Evolutionary conservation across 352 stramenopile genomes (phyloP).

Genomic region (Globisporangium paddicum): DNA sequence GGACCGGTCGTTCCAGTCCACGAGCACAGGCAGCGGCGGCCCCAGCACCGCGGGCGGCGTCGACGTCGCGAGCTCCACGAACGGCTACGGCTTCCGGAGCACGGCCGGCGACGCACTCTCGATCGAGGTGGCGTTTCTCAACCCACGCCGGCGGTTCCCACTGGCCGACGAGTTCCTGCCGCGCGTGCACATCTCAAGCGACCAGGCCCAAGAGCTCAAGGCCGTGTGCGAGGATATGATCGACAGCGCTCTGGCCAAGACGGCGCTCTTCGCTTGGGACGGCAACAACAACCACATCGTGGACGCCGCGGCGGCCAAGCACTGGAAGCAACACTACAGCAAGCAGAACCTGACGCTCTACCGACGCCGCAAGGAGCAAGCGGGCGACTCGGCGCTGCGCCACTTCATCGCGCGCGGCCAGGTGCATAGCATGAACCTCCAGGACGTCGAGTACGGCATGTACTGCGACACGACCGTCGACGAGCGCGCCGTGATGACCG

Average conservation of each 20-base stretch:
- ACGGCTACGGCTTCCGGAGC: conserved; percentile 46
- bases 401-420: conserved; percentile 44
- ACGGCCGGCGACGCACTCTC: conserved; percentile 47
- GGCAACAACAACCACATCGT: conserved; percentile 40
- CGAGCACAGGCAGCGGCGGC: conserved; percentile 19
- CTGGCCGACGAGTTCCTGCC: conserved; percentile 51
- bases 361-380: conserved; percentile 32
- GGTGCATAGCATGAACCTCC: conserved; percentile 40
- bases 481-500: conserved; percentile 39
- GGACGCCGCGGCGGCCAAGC: conserved; percentile 22
- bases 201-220: conserved; percentile 41
- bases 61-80: conserved; percentile 33
- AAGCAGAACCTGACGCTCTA: conserved; percentile 51
- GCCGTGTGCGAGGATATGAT: conserved; percentile 44
- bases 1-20: conserved; percentile 13
- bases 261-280: conserved; percentile 50
- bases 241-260: conserved; percentile 38
- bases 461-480: conserved; percentile 42
- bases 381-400: conserved; percentile 18
- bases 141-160: conserved; percentile 55
- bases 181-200: conserved; percentile 27
- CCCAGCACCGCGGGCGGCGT: conserved; percentile 18
- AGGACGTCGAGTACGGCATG: conserved; percentile 49
- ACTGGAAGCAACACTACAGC: conserved; percentile 53
- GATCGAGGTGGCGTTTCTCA: conserved; percentile 56